Conservation (phyloP, 23 red algal species). For the Agarophyton chilense region DNA sequence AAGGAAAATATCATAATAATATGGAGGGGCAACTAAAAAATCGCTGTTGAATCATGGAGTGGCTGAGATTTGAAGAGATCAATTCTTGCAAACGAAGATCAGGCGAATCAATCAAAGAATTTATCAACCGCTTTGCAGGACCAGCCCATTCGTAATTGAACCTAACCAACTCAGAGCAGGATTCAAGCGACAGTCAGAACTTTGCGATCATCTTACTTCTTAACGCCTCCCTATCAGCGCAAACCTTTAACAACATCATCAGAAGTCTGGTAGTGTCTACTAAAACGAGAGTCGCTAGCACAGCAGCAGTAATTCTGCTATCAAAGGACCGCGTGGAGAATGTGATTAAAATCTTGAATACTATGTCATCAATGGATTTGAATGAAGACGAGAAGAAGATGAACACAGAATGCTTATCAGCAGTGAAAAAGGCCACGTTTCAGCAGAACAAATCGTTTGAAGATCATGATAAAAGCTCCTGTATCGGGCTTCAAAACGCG, state of each 20-base stretch:
- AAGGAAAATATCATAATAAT: too few relatives aligned
- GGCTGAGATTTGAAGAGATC: too few relatives aligned
- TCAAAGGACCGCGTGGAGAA: not conserved
- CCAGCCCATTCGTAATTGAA: constrained; percentile 17
- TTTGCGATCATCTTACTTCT: constrained; percentile 14
- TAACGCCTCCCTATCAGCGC: not conserved
- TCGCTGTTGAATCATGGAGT: too few relatives aligned
- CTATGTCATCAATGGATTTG: not conserved
- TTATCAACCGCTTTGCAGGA: not conserved
- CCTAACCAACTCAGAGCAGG: not conserved
- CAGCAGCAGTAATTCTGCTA: not conserved
- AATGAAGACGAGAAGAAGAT: not conserved
- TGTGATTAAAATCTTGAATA: not conserved
- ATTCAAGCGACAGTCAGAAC: constrained; percentile 24
- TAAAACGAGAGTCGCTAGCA: not conserved
- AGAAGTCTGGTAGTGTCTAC: not conserved
- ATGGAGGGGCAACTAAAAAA: too few relatives aligned
- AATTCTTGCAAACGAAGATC: not conserved
- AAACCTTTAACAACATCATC: constrained; percentile 28
- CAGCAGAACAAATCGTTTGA: too few relatives aligned
- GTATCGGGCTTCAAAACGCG: not conserved
- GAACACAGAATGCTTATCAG: not conserved
- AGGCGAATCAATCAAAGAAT: constrained; percentile 6
- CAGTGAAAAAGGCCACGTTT: not conserved
- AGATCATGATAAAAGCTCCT: not conserved